A percentile compares a stretch with the other conserved stretches of the same genome.
Conservation (phyloP, 768 basidiomycete genomes). For the Scleroderma citrinum region DNA sequence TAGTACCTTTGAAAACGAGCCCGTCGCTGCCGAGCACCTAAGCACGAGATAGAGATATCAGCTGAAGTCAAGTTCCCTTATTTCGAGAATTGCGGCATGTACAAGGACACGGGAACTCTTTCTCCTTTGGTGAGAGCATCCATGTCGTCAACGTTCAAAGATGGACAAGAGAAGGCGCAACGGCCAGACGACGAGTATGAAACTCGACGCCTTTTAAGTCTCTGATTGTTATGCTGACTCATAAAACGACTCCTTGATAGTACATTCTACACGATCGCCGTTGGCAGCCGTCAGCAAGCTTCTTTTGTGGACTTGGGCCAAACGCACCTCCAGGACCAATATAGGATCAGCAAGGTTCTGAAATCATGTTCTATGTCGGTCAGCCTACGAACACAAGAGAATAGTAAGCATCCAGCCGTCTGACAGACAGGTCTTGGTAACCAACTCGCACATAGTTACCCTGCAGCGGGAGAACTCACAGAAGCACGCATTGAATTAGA, state of each 20-base stretch:
- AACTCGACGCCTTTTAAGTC: too few relatives aligned
- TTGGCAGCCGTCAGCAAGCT: constrained; percentile 24
- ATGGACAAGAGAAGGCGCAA: constrained; percentile 27
- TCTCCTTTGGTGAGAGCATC: constrained; percentile 31
- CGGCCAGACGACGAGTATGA: constrained; percentile 44
- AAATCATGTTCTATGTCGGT: too few relatives aligned
- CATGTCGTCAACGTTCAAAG: constrained; percentile 38
- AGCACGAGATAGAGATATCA: neutral
- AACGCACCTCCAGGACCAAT: too few relatives aligned
- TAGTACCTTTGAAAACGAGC: constrained; percentile 34
- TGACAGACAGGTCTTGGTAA: too few relatives aligned
- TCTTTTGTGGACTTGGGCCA: too few relatives aligned
- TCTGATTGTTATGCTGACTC: too few relatives aligned
- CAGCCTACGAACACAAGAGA: too few relatives aligned
- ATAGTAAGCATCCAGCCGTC: too few relatives aligned
- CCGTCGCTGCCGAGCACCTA: constrained; percentile 40
- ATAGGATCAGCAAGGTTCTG: too few relatives aligned
- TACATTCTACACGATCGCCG: too few relatives aligned
- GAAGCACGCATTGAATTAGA: neutral
- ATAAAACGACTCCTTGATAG: too few relatives aligned
- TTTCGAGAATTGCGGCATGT: constrained; percentile 52
- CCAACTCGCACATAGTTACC: neutral
- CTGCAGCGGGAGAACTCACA: neutral
- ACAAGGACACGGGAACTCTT: constrained; percentile 40
- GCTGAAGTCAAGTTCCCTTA: constrained; percentile 20